Percentiles rank a stretch among this genome's conserved stretches.
phyloP scores from a whole-genome alignment of 495 filamentous ascomycete genomes.

The Trichoderma asperelloides region DNA sequence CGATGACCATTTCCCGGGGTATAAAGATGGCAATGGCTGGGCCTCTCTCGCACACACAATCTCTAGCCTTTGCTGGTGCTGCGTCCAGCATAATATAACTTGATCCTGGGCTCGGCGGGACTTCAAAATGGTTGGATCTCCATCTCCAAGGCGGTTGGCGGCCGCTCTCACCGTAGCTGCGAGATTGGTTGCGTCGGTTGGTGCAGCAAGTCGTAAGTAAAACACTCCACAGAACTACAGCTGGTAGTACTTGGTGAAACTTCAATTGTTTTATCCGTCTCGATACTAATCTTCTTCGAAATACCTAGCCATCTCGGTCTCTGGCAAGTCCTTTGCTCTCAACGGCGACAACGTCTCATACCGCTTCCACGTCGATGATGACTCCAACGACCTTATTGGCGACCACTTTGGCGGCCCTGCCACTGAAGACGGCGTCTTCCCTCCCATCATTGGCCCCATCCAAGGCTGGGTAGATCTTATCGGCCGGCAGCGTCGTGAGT shows the following conservation, averaged over 20 bases:
- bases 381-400: slow-evolving; percentile 37
- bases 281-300: neutral
- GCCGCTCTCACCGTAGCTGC: neutral
- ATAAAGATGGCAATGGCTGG: neutral
- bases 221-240: neutral
- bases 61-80: neutral
- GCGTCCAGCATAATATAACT: neutral
- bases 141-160: neutral
- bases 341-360: slow-evolving; percentile 43
- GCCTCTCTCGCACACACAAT: neutral
- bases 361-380: slow-evolving; percentile 44
- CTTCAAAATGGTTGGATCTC: neutral
- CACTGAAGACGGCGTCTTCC: slow-evolving; percentile 23
- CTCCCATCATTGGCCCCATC: slow-evolving; percentile 21
- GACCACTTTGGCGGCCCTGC: slow-evolving; percentile 47
- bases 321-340: slow-evolving; percentile 32
- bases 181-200: neutral
- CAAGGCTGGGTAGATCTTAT: slow-evolving; percentile 38
- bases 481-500: slow-evolving; percentile 43
- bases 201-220: neutral
- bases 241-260: too few species aligned
- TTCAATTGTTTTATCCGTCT: too few species aligned
- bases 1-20: neutral
- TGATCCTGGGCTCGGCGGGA: neutral
- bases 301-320: neutral